A percentile compares a stretch with the other conserved stretches of the same genome.
Conservation (phyloP, 192 early-diverging fungal genomes). For the Gryganskiella cystojenkinii region DNA sequence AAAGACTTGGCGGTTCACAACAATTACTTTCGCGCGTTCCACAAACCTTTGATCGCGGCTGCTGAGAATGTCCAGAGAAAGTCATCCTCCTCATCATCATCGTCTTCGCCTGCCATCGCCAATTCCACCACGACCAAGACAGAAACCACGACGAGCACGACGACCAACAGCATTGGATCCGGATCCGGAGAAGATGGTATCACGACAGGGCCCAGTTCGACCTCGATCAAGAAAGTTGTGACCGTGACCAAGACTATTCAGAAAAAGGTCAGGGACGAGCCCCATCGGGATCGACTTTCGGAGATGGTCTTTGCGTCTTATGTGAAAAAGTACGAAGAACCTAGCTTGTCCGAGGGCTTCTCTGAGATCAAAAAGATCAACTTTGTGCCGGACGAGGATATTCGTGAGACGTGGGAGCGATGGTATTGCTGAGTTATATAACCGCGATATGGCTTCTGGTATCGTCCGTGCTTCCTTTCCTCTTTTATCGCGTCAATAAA, state of each 20-base stretch:
- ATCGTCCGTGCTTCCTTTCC: too few relatives aligned
- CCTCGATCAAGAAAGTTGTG: not conserved
- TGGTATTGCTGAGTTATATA: slow-evolving; percentile 66
- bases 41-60: slow-evolving; percentile 27
- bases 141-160: not conserved
- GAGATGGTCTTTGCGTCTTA: slow-evolving; percentile 66
- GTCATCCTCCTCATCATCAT: not conserved
- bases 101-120: not conserved
- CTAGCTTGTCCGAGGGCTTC: slow-evolving; percentile 65
- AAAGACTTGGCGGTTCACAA: slow-evolving; percentile 81
- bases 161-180: not conserved
- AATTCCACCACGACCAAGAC: slow-evolving; percentile 4
- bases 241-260: slow-evolving; percentile 25
- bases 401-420: slow-evolving; percentile 52
- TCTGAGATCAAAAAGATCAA: slow-evolving; percentile 66
- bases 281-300: slow-evolving; percentile 52
- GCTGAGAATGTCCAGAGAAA: not conserved
- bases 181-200: not conserved
- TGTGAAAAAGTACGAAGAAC: slow-evolving; percentile 58
- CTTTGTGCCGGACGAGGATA: slow-evolving; percentile 69
- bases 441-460: too few relatives aligned
- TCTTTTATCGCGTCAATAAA: too few relatives aligned
- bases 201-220: not conserved
- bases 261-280: slow-evolving; percentile 40
- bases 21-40: slow-evolving; percentile 73